Percentiles rank a stretch among this genome's conserved stretches.
Conservation (phyloP, 306 rosid species). For the Quillaja saponaria region DNA sequence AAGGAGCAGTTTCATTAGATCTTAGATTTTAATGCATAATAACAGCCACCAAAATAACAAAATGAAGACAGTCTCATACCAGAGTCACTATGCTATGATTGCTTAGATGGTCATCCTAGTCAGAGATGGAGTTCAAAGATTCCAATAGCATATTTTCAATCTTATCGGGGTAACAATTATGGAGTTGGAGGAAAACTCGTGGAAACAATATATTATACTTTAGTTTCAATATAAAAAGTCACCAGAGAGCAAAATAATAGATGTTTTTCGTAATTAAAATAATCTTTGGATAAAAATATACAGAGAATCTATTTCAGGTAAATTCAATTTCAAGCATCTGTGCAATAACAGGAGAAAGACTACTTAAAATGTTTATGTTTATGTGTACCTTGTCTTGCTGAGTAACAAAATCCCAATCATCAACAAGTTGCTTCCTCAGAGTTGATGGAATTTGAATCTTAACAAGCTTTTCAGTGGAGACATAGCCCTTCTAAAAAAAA, state of each 20-base stretch:
- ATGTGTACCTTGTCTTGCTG: constrained; percentile 83
- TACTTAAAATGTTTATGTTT: constrained; percentile 21
- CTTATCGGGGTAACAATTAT: constrained; percentile 13
- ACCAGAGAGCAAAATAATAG: constrained; percentile 1
- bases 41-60: too few species aligned
- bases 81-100: too few species aligned
- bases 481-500: constrained; percentile 64
- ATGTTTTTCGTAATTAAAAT: neutral
- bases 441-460: constrained; percentile 95
- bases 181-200: neutral
- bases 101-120: too few species aligned
- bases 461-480: constrained; percentile 65
- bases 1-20: too few species aligned
- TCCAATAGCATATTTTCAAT: constrained; percentile 4
- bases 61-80: too few species aligned
- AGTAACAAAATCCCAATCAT: constrained; percentile 82
- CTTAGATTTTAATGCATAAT: too few species aligned
- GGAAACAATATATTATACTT: constrained; percentile 1
- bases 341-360: constrained; percentile 18
- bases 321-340: constrained; percentile 18
- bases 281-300: constrained; percentile 12
- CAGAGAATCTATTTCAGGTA: constrained; percentile 6
- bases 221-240: too few species aligned
- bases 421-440: constrained; percentile 92
- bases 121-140: constrained; percentile 8